phyloP scores from a whole-genome alignment of 352 stramenopile species.

The Globisporangium splendens region DNA sequence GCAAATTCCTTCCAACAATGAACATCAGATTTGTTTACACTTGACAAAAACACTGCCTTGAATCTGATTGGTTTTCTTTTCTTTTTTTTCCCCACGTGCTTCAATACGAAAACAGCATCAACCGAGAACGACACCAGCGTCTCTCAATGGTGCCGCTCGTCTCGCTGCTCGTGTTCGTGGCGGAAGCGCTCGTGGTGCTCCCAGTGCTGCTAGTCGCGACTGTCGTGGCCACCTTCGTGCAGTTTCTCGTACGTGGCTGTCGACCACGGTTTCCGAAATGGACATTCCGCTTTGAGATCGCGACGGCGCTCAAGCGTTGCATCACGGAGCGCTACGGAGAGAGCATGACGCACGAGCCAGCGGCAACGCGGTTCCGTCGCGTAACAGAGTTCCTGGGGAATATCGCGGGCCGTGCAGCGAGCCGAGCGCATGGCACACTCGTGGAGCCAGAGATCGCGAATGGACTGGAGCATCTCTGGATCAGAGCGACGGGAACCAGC shows the following conservation, averaged over 20 bases:
- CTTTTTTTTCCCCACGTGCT: neutral
- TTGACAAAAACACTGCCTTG: no score
- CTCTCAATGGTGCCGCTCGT: neutral
- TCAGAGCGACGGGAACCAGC: conserved; percentile 2
- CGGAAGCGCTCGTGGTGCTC: neutral
- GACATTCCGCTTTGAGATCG: conserved; percentile 30
- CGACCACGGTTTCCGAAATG: conserved; percentile 16
- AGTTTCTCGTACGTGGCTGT: neutral
- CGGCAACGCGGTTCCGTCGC: conserved; percentile 17
- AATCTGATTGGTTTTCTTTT: no score
- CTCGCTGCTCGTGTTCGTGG: neutral
- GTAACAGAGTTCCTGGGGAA: conserved; percentile 16
- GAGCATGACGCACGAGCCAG: conserved; percentile 6
- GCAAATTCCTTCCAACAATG: no score
- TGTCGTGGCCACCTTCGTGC: neutral
- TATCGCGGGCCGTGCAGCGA: conserved; percentile 16
- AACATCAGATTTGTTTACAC: no score
- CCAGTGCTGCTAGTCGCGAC: neutral
- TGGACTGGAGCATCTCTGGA: conserved; percentile 37
- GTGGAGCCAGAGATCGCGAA: conserved; percentile 25
- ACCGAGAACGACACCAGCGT: neutral
- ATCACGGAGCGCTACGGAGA: conserved; percentile 17
- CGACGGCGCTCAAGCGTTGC: conserved; percentile 16
- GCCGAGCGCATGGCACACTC: conserved; percentile 10
- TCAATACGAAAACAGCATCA: neutral